Conservation (phyloP, 2,329 filamentous ascomycete genomes). For the Chaetomium strumarium region DNA sequence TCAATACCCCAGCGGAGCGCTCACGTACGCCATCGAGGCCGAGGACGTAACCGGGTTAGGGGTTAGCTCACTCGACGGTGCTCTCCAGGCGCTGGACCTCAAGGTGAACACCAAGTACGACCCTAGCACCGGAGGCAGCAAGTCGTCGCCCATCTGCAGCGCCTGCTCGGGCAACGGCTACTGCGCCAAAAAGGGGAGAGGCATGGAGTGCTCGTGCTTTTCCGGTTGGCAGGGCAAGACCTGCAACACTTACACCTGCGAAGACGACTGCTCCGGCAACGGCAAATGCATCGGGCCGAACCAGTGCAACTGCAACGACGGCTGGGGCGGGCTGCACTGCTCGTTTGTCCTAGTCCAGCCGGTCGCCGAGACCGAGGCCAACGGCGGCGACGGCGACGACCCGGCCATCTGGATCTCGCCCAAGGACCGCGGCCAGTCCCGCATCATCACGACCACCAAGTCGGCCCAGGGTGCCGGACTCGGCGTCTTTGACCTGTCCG, state of each 20-base stretch:
- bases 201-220: conserved; percentile 11
- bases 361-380: conserved; percentile 9
- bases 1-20: conserved; percentile 9
- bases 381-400: conserved; percentile 15
- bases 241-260: conserved; percentile 8
- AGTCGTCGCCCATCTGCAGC: conserved; percentile 7
- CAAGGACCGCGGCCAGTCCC: conserved; percentile 5
- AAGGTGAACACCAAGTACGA: conserved; percentile 12
- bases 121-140: not conserved
- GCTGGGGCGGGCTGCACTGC: conserved; percentile 16
- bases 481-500: conserved; percentile 14
- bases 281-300: conserved; percentile 11
- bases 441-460: conserved; percentile 16
- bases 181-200: conserved; percentile 3
- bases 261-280: conserved; percentile 13
- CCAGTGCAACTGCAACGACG: conserved; percentile 8
- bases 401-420: conserved; percentile 17
- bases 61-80: conserved; percentile 8
- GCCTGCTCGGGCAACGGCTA: conserved; percentile 10
- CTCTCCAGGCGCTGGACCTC: conserved; percentile 1
- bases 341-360: conserved; percentile 10
- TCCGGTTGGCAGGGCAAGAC: conserved; percentile 4
- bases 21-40: conserved; percentile 12
- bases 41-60: conserved; percentile 9
- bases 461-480: conserved; percentile 8